Conservation (phyloP, 306 rosid genomes). For the Echinosophora koreensis region DNA sequence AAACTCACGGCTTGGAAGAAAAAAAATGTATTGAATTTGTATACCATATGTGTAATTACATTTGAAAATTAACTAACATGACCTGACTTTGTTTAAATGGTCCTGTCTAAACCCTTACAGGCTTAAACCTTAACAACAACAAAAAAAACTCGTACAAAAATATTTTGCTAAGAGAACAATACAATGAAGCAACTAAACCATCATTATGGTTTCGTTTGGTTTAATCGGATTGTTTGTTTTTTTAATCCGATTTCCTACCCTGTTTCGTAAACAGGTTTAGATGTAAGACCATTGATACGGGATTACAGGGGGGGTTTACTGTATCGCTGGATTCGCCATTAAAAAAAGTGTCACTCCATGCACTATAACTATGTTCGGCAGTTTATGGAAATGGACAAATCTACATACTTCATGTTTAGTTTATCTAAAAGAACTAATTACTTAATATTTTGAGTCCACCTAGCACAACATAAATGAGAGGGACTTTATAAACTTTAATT, state of each 20-base stretch:
- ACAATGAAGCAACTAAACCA: too few relatives aligned
- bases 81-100: neutral
- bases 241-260: too few relatives aligned
- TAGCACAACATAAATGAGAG: neutral
- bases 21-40: neutral
- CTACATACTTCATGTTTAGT: neutral
- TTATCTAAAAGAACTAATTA: neutral
- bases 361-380: neutral
- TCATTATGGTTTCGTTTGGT: too few relatives aligned
- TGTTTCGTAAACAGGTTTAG: constrained; percentile 6
- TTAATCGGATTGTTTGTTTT: too few relatives aligned
- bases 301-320: too few relatives aligned
- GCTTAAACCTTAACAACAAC: too few relatives aligned
- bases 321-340: too few relatives aligned
- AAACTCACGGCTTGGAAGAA: too few relatives aligned
- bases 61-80: neutral
- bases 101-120: neutral
- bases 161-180: too few relatives aligned
- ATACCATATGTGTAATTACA: neutral
- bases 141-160: neutral
- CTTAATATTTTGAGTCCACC: constrained; percentile 1
- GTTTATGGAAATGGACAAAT: neutral
- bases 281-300: neutral
- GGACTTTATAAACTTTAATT: constrained; percentile 2
- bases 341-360: too few relatives aligned